Evolutionary conservation across 179 eudicot genomes (phyloP).

Genomic region (Corrigiola litoralis): DNA sequence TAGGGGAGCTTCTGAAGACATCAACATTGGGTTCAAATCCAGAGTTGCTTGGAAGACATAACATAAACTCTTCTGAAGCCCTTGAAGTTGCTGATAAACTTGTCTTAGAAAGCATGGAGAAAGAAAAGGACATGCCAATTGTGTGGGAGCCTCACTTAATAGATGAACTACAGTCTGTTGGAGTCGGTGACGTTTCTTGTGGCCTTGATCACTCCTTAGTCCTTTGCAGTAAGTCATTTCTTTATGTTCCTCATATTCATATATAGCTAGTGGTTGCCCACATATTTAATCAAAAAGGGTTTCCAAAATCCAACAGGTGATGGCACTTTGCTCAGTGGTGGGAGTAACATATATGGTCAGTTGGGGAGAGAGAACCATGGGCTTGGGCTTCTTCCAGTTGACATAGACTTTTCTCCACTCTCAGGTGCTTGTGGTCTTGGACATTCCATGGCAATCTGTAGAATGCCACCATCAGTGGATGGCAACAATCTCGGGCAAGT

Average conservation of each 20-base stretch:
- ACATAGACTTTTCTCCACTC: constrained; percentile 37
- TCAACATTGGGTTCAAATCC: constrained; percentile 60
- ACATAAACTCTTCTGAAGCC: constrained; percentile 33
- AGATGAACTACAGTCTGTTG: constrained; percentile 43
- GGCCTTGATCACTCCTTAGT: constrained; percentile 89
- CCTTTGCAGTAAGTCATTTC: constrained; percentile 60
- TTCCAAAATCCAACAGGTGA: constrained; percentile 43
- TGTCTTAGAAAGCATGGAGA: constrained; percentile 70
- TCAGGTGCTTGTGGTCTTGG: constrained; percentile 77
- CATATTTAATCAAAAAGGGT: too few relatives aligned
- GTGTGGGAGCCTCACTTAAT: constrained; percentile 73
- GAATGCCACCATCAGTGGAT: constrained; percentile 18
- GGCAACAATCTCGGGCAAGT: constrained; percentile 18
- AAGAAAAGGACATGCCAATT: constrained; percentile 93
- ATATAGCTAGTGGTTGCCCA: too few relatives aligned
- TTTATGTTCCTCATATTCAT: too few relatives aligned
- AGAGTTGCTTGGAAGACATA: constrained; percentile 19
- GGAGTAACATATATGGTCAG: constrained; percentile 80
- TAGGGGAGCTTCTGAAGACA: constrained; percentile 44
- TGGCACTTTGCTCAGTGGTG: constrained; percentile 71
- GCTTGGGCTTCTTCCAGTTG: constrained; percentile 58
- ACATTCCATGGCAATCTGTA: constrained; percentile 78
- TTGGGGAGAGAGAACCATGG: constrained; percentile 56
- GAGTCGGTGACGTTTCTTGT: constrained; percentile 64
- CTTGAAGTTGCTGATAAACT: constrained; percentile 63